Evolutionary conservation across 2,329 filamentous ascomycete genomes (phyloP).

Genomic region (Diatrype stigma): DNA sequence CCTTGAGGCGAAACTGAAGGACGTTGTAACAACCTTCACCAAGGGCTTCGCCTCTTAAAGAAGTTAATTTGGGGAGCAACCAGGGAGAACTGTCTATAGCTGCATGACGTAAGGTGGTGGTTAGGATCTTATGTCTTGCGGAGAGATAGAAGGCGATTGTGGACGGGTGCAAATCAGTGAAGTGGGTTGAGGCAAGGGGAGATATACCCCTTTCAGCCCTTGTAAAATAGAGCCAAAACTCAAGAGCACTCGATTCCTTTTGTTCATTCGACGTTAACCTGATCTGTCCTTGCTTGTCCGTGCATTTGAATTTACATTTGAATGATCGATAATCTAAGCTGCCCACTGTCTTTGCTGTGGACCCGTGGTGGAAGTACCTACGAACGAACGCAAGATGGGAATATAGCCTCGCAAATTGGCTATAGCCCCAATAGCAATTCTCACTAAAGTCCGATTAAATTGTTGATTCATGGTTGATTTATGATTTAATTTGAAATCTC

Average conservation of each 20-base stretch:
- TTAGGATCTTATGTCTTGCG: constrained; percentile 40
- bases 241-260: constrained; percentile 61
- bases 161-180: constrained; percentile 44
- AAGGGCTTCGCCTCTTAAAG: constrained; percentile 77
- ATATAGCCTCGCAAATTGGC: too few species aligned
- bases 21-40: constrained; percentile 75
- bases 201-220: constrained; percentile 46
- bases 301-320: too few species aligned
- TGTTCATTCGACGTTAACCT: constrained; percentile 34
- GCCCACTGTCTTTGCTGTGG: too few species aligned
- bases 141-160: constrained; percentile 38
- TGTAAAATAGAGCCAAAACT: constrained; percentile 63
- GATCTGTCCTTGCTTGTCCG: too few species aligned
- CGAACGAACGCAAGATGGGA: too few species aligned
- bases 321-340: too few species aligned
- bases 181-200: constrained; percentile 38
- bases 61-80: constrained; percentile 27
- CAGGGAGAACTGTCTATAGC: constrained; percentile 43
- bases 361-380: too few species aligned
- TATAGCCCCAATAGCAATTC: too few species aligned
- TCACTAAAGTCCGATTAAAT: too few species aligned
- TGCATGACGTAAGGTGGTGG: constrained; percentile 25
- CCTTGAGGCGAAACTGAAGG: constrained; percentile 75
- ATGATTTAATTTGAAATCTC: too few species aligned
- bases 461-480: too few species aligned